Base-by-base conservation (phyloP, 176 grass and related monocot species). In the Avena sativa region DNA sequence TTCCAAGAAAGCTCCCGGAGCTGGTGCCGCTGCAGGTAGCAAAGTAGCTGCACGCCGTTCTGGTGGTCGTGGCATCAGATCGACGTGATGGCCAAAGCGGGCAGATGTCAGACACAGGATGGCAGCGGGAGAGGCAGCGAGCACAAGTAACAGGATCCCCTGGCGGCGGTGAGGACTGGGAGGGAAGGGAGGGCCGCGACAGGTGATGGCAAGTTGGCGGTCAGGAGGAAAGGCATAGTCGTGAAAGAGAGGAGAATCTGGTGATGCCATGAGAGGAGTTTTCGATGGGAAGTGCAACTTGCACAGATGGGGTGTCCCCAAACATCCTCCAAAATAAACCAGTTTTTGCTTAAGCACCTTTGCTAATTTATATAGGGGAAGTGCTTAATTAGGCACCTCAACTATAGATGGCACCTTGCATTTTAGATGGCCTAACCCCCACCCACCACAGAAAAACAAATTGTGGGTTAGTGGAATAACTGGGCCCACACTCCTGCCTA, bases 381-480 rank as follows among this genome's bases (percentile, higher is more conserved):
- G 1, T 61, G 20, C 21, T 63, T 63, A 63, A 25, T 63, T 5
- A 63, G 11, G 10, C 60, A 63, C 60, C 60, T 26, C 21, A 62
- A 62, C 59, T 19, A 57, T 19, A 57, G 53, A 57, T 17, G 12
- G 58, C 58, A 23, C 58, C n/a, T 61, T 61, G 9, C 7, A 9
- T 61, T 61, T 8, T 23, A 61, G 20, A 23, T 63, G 21, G 60
- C 59, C 59, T 63, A 63, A 63, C n/a, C 60, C 60, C 60, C n/a
- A 63, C 56, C 56, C 56, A 59, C 46, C 65, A n/a, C 5, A 14
- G 28, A 51, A 48, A 51, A 25, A 48, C 21, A 49, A 50, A 48
- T 14, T 49, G 47, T 75, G 47, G 23, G 13, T 52, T 28, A 52
- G 72, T 75, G 72, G 71, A 74, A 49, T 74, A 13, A 74, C n/a